Percentiles rank a stretch among this genome's conserved stretches.
Evolutionary conservation across 768 basidiomycete genomes (phyloP).

Genomic region (Amanita fuliginea): DNA sequence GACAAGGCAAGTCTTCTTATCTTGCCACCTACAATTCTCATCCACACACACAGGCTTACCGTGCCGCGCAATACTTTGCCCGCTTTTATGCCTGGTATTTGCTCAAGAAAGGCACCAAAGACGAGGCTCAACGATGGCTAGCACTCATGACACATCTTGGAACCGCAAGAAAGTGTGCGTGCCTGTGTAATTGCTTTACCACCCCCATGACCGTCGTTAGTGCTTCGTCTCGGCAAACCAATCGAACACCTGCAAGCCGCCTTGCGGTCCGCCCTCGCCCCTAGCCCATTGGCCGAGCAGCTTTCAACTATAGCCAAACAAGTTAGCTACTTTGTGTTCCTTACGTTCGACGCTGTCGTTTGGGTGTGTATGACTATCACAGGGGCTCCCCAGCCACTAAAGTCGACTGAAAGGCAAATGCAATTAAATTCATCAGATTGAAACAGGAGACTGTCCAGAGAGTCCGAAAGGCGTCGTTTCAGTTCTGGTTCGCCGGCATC

Average conservation of each 20-base stretch:
- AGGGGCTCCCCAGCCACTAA: neutral
- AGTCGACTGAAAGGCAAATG: constrained; percentile 39
- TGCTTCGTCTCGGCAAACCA: constrained; percentile 89
- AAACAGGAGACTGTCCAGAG: constrained; percentile 48
- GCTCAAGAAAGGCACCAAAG: constrained; percentile 54
- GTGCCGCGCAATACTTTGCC: constrained; percentile 83
- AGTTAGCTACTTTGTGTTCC: constrained; percentile 80
- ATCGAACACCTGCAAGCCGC: constrained; percentile 90
- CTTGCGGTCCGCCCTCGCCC: constrained; percentile 50
- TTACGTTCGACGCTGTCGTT: constrained; percentile 69
- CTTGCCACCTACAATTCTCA: neutral
- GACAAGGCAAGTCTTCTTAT: constrained; percentile 58
- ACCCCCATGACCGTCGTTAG: constrained; percentile 27
- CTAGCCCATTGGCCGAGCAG: constrained; percentile 55
- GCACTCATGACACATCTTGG: constrained; percentile 82
- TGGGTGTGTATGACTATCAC: constrained; percentile 50
- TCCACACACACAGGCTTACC: constrained; percentile 56
- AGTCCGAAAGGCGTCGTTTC: constrained; percentile 57
- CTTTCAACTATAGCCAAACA: constrained; percentile 75
- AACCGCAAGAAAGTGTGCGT: constrained; percentile 74
- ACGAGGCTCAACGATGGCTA: constrained; percentile 65
- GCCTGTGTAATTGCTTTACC: neutral
- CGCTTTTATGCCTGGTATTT: constrained; percentile 84
- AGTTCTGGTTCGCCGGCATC: constrained; percentile 86
- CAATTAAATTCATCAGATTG: constrained; percentile 53